Evolutionary conservation across 2,329 filamentous ascomycete genomes (phyloP).

Genomic region (Calonectria pseudoreteaudii): DNA sequence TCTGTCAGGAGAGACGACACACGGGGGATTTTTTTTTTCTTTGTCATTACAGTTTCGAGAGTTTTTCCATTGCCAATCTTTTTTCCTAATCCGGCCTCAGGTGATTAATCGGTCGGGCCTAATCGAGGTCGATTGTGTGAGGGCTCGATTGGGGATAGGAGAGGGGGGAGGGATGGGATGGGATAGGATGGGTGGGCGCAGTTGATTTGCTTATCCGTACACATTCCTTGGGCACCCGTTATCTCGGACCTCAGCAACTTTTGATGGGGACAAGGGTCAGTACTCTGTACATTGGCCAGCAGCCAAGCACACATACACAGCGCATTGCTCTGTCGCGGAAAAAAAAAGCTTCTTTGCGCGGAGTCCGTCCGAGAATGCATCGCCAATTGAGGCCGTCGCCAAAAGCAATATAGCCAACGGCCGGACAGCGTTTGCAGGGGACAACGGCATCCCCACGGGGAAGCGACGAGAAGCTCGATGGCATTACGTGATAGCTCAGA

Average conservation of each 20-base stretch:
- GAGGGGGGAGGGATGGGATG: no score
- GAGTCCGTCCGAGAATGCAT: background rate
- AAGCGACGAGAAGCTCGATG: constrained; percentile 6
- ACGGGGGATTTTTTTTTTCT: background rate
- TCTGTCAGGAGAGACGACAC: constrained; percentile 24
- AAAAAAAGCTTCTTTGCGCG: background rate
- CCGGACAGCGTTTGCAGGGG: background rate
- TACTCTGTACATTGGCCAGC: constrained; percentile 13
- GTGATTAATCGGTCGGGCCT: background rate
- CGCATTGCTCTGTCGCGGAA: background rate
- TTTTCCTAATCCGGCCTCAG: background rate
- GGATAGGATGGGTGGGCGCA: constrained; percentile 16
- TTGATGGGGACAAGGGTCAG: constrained; percentile 5
- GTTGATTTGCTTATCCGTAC: constrained; percentile 25
- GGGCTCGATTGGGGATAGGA: constrained; percentile 7
- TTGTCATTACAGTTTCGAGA: background rate
- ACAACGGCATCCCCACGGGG: constrained; percentile 17
- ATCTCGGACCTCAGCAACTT: constrained; percentile 14
- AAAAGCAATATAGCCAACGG: background rate
- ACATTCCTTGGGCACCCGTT: background rate
- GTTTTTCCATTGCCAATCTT: background rate
- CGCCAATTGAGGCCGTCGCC: background rate
- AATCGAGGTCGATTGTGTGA: constrained; percentile 13
- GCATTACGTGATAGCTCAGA: constrained; percentile 28
- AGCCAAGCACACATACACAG: background rate